Conservation (phyloP, 2,329 filamentous ascomycete species). For the Microsporum audouinii region DNA sequence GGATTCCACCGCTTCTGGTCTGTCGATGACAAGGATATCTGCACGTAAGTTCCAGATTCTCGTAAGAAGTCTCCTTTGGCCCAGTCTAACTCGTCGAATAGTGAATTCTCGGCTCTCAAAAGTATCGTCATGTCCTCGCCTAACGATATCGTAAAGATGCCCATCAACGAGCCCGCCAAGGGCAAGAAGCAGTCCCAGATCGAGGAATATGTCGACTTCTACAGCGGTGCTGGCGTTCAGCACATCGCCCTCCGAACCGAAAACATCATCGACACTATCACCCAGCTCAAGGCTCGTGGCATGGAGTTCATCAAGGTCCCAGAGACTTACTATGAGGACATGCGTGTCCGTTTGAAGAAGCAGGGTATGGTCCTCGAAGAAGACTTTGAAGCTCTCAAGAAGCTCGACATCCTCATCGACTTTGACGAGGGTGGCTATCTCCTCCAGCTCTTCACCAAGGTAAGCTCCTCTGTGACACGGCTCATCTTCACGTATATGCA, state of each 20-base stretch:
- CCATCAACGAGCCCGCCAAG: slow-evolving; percentile 87
- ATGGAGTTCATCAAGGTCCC: slow-evolving; percentile 91
- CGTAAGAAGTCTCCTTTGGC: not conserved
- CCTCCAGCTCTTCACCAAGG: slow-evolving; percentile 61
- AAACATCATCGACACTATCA: slow-evolving; percentile 68
- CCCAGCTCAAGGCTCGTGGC: slow-evolving; percentile 68
- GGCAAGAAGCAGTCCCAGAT: slow-evolving; percentile 91
- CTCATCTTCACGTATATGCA: not conserved
- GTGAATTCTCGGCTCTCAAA: slow-evolving; percentile 75
- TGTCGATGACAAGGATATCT: slow-evolving; percentile 86
- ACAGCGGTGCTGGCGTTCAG: slow-evolving; percentile 79
- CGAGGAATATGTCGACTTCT: slow-evolving; percentile 85
- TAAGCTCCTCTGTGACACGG: slow-evolving; percentile 15
- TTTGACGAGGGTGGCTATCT: slow-evolving; percentile 89
- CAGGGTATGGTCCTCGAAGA: slow-evolving; percentile 54
- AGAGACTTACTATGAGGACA: slow-evolving; percentile 68
- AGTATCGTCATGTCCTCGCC: slow-evolving; percentile 82
- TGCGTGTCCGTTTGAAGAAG: slow-evolving; percentile 60
- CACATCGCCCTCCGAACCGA: slow-evolving; percentile 78
- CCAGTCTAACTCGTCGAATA: slow-evolving; percentile 1
- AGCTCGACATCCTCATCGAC: slow-evolving; percentile 80
- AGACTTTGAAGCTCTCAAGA: slow-evolving; percentile 74
- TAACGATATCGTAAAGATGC: slow-evolving; percentile 88
- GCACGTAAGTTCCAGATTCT: slow-evolving; percentile 39
- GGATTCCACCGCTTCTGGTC: slow-evolving; percentile 97